phyloP scores from a whole-genome alignment of 2,329 filamentous ascomycete species.

The Periglandula ipomoeae region DNA sequence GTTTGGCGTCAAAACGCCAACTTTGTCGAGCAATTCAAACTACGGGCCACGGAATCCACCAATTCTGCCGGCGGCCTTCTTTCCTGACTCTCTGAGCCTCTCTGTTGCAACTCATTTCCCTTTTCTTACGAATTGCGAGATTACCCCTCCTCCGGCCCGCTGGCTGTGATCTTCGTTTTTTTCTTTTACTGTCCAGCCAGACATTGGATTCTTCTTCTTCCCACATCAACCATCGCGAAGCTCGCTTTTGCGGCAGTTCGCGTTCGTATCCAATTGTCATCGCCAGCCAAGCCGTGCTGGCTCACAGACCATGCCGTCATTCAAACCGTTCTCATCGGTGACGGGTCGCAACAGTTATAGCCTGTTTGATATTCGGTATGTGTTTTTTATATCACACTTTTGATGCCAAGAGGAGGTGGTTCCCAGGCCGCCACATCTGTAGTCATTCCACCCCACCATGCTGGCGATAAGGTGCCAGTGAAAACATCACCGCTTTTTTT shows the following conservation, averaged over 20 bases:
- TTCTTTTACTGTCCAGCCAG: neutral
- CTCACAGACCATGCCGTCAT: constrained; percentile 39
- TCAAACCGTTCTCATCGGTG: constrained; percentile 46
- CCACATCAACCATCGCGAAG: neutral
- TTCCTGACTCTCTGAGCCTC: neutral
- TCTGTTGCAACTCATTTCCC: neutral
- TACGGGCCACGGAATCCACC: constrained; percentile 6
- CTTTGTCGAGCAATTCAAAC: constrained; percentile 2
- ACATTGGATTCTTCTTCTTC: neutral
- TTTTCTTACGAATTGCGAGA: neutral
- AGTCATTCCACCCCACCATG: neutral
- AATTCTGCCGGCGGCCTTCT: constrained; percentile 1
- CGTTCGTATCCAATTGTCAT: neutral
- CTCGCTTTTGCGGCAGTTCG: neutral
- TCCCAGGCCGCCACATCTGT: neutral
- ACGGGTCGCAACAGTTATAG: constrained; percentile 41
- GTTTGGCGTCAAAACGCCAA: constrained; percentile 2
- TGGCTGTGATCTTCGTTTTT: neutral
- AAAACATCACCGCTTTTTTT: neutral
- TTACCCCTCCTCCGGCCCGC: neutral
- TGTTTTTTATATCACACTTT: constrained; percentile 5
- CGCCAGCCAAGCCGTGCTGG: neutral
- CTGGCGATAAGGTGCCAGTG: neutral
- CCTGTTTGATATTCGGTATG: constrained; percentile 51
- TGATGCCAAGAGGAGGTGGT: neutral